These are phyloP conservation scores for Penicillium ochrochloron DNA, from an alignment of 495 filamentous ascomycete species.

Conservation along the genomic window DNA sequence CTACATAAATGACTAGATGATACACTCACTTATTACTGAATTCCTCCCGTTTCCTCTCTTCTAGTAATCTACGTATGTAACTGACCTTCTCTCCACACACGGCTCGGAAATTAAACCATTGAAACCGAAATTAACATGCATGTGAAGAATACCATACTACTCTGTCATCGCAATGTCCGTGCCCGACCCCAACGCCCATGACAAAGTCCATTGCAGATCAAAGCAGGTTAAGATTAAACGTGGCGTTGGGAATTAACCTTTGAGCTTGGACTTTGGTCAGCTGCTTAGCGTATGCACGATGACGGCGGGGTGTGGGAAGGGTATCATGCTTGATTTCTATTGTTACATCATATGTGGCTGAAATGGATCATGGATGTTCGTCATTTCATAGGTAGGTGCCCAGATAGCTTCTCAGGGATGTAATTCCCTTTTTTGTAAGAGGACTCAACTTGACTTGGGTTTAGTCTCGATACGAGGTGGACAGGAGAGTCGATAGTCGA, in stretches of 20 bases:
- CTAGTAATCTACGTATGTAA: neutral
- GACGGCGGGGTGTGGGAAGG: neutral
- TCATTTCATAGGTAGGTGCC: too few relatives aligned
- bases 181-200: neutral
- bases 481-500: too few relatives aligned
- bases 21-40: neutral
- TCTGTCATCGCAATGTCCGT: neutral
- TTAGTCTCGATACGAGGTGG: too few relatives aligned
- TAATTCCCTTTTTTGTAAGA: too few relatives aligned
- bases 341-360: too few relatives aligned
- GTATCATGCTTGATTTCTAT: neutral
- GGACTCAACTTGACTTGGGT: too few relatives aligned
- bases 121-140: neutral
- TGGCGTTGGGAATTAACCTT: neutral
- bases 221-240: neutral
- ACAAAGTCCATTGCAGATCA: neutral
- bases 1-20: conserved; percentile 1
- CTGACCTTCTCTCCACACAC: neutral
- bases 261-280: neutral
- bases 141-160: neutral
- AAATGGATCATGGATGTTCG: too few relatives aligned
- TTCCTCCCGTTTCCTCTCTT: neutral
- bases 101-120: neutral
- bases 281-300: neutral
- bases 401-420: too few relatives aligned